phyloP scores from a whole-genome alignment of 441 rosid species.

The Iberis amara region DNA sequence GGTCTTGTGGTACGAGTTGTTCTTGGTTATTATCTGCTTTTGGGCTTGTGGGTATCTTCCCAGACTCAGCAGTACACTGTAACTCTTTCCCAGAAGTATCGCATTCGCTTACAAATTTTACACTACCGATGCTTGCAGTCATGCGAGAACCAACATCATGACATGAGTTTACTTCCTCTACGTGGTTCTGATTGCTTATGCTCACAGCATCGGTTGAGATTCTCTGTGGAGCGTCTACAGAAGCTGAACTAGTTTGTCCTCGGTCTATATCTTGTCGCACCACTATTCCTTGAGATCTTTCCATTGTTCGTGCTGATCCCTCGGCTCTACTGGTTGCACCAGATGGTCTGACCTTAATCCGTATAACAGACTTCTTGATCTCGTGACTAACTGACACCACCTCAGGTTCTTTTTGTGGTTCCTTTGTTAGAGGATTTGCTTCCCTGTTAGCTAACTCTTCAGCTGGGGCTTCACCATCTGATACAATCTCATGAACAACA shows the following conservation, averaged over 20 bases:
- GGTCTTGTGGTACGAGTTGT: slow-evolving; percentile 42
- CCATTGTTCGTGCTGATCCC: slow-evolving; percentile 60
- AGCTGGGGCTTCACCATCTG: slow-evolving; percentile 40
- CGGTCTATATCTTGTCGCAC: slow-evolving; percentile 46
- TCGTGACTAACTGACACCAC: slow-evolving; percentile 43
- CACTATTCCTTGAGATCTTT: slow-evolving; percentile 55
- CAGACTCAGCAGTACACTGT: slow-evolving; percentile 96
- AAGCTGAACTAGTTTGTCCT: slow-evolving; percentile 73
- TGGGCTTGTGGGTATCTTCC: slow-evolving; percentile 43
- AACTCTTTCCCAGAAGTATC: slow-evolving; percentile 73
- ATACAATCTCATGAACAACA: slow-evolving; percentile 36
- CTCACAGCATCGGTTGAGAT: slow-evolving; percentile 67
- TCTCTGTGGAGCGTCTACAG: slow-evolving; percentile 92
- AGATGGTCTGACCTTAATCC: slow-evolving; percentile 69
- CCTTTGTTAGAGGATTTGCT: slow-evolving; percentile 39
- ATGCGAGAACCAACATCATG: slow-evolving; percentile 82
- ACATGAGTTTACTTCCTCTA: slow-evolving; percentile 90
- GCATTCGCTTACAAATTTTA: slow-evolving; percentile 61
- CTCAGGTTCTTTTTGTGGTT: slow-evolving; percentile 51
- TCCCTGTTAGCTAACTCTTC: slow-evolving; percentile 38
- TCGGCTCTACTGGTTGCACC: slow-evolving; percentile 70
- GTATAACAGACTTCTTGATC: slow-evolving; percentile 50
- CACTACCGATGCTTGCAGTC: slow-evolving; percentile 95
- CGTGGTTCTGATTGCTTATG: slow-evolving; percentile 64
- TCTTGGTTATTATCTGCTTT: slow-evolving; percentile 39